Percentiles rank a stretch among this genome's conserved stretches.
Conservation (phyloP, 1,284 basidiomycete species). For the Pascua guehoae region DNA sequence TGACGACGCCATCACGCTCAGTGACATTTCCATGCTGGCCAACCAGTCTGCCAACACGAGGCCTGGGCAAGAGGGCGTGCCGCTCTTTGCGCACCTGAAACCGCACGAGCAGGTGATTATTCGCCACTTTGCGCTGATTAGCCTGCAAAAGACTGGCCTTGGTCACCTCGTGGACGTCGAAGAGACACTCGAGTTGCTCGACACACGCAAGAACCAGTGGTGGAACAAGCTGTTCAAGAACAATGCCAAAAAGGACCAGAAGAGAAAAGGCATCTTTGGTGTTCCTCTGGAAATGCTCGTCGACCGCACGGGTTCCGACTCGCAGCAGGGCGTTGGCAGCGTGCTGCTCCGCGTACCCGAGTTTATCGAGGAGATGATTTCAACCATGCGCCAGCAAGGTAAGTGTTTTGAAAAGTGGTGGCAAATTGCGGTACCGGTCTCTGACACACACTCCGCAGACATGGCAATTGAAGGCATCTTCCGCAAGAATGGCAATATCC, state of each 20-base stretch:
- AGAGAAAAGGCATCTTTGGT: slow-evolving; percentile 91
- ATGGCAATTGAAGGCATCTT: slow-evolving; percentile 99
- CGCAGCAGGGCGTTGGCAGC: slow-evolving; percentile 74
- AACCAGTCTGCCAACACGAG: slow-evolving; percentile 31
- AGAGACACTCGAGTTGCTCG: slow-evolving; percentile 88
- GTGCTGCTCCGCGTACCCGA: slow-evolving; percentile 84
- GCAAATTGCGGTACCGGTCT: too few species aligned
- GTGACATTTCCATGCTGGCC: slow-evolving; percentile 85
- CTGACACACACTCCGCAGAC: slow-evolving; percentile 61
- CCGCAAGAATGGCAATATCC: slow-evolving; percentile 96
- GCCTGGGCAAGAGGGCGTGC: slow-evolving; percentile 47
- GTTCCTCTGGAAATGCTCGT: slow-evolving; percentile 90
- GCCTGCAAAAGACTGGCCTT: slow-evolving; percentile 65
- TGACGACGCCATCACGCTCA: slow-evolving; percentile 60
- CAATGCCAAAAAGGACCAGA: slow-evolving; percentile 75
- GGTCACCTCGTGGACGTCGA: slow-evolving; percentile 83
- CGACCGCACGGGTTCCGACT: slow-evolving; percentile 93
- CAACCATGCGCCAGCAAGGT: slow-evolving; percentile 99
- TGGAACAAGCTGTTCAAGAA: slow-evolving; percentile 97
- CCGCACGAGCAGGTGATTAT: slow-evolving; percentile 83
- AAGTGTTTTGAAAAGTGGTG: slow-evolving; percentile 41
- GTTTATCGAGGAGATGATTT: slow-evolving; percentile 96
- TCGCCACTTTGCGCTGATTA: slow-evolving; percentile 84
- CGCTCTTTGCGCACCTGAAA: slow-evolving; percentile 78
- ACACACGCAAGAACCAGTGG: slow-evolving; percentile 88